These are phyloP conservation scores for Plasmopara viticola DNA, from an alignment of 352 stramenopile species.

Conservation along the genomic window DNA sequence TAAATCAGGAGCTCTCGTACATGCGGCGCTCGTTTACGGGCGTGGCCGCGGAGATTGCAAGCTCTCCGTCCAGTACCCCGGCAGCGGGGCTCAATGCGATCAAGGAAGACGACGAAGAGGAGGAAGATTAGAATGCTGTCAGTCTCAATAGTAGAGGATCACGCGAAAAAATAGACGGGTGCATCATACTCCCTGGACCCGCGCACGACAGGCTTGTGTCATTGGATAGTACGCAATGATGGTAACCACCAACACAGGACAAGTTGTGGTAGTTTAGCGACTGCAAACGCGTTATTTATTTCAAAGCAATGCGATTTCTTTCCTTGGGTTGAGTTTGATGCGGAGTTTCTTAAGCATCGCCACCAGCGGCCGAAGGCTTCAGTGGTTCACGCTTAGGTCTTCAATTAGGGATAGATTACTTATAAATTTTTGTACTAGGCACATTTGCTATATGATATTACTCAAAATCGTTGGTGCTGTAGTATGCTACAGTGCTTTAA, in stretches of 20 bases:
- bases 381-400: too few species aligned
- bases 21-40: slow-evolving; percentile 60
- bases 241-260: too few species aligned
- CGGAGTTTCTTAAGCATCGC: too few species aligned
- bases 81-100: slow-evolving; percentile 66
- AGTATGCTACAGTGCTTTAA: too few species aligned
- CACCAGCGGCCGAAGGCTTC: too few species aligned
- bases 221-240: too few species aligned
- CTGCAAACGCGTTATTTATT: background rate
- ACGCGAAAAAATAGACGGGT: slow-evolving; percentile 8
- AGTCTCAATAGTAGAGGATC: slow-evolving; percentile 10
- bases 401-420: too few species aligned
- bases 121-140: slow-evolving; percentile 29
- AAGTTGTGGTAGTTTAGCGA: background rate
- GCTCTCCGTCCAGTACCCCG: slow-evolving; percentile 49
- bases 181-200: slow-evolving; percentile 11
- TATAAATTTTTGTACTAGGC: too few species aligned
- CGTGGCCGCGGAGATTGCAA: slow-evolving; percentile 59
- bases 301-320: background rate
- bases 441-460: too few species aligned
- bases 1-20: slow-evolving; percentile 55
- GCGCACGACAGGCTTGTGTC: background rate
- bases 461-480: too few species aligned
- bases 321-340: background rate
- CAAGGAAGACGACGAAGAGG: slow-evolving; percentile 56